phyloP scores from a whole-genome alignment of 1,284 basidiomycete genomes.

The Rhodotorula sp. region DNA sequence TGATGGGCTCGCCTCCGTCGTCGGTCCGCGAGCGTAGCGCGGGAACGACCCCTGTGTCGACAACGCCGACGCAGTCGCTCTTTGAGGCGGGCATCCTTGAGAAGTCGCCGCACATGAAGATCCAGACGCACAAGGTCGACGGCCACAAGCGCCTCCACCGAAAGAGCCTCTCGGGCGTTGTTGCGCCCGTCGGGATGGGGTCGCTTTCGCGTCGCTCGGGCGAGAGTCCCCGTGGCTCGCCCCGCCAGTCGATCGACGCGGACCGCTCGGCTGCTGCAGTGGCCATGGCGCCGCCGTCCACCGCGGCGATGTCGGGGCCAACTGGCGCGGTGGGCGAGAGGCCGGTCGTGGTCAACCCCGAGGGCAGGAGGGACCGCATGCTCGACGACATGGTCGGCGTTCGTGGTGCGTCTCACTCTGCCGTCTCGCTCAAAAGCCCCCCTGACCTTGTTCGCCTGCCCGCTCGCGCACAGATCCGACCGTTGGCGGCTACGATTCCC shows the following conservation, averaged over 20 bases:
- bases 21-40: neutral
- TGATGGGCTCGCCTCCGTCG: slow-evolving; percentile 6
- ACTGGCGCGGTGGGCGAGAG: neutral
- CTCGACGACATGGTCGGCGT: slow-evolving; percentile 29
- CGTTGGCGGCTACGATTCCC: neutral
- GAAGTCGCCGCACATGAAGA: slow-evolving; percentile 36
- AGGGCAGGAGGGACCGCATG: slow-evolving; percentile 28
- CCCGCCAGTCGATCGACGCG: neutral
- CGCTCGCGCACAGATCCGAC: slow-evolving; percentile 1
- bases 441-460: neutral
- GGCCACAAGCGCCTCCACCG: slow-evolving; percentile 37
- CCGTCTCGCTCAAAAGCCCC: neutral
- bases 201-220: neutral
- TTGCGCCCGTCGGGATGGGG: neutral
- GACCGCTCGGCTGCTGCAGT: neutral
- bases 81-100: slow-evolving; percentile 21
- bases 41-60: neutral
- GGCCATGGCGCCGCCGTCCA: neutral
- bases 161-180: slow-evolving; percentile 23
- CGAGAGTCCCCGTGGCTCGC: neutral
- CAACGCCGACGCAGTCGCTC: slow-evolving; percentile 2
- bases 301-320: neutral
- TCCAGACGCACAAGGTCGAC: slow-evolving; percentile 26
- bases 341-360: slow-evolving; percentile 12
- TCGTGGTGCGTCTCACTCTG: slow-evolving; percentile 11